Evolutionary conservation across 2,329 filamentous ascomycete genomes (phyloP), one percentile per base, ranked within the genome.

Genomic region (Oidium heveae): DNA sequence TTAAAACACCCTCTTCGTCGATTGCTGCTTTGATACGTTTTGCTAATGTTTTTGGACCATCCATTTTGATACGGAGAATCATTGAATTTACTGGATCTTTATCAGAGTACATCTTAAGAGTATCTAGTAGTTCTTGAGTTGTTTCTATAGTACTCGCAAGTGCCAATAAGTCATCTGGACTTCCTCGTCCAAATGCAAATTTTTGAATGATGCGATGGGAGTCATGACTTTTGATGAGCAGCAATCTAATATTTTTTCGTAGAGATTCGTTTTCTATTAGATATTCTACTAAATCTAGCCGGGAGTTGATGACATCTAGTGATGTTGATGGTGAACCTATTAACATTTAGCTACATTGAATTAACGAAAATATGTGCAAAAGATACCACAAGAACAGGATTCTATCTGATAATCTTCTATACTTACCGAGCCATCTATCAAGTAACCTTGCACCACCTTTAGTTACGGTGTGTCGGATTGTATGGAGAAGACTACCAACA

Each of bases 181-280:
- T 84, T n/a, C 89, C 91, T 58, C 86, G 78, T 12, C 89, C 88
- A 9, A 96, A 75, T 0, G 89, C 84, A 66, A 98, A 96, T 64
- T 91, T 95, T 63, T 96, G 91, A 1, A 94, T 80, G 2, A 98
- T 72, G 1, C 91, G 83, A 63, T 93, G 82, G 1, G 86, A 86
- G 68, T 98, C 91, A 61, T 86, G 81, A 53, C 81, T 89, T 24
- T 78, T 75, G 58, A 79, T 77, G 1, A 98, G 72, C 2, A 93
- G 71, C 16, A 76, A 65, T 1, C 79, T 70, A 24, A 93, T 69
- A 46, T 77, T 73, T 59, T 94, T 84, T 44, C 84, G 77, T 6
- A 95, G 71, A 43, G 79, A 69, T 20, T 75, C 71, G 56, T 83
- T 70, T 1, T 75, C 68, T 5, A 89, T 71, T 65, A 96, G 84